Evolutionary conservation across 2,329 filamentous ascomycete species (phyloP), one percentile per base, ranked within the genome.

Genomic region (Rhexocercosporidium sp.): DNA sequence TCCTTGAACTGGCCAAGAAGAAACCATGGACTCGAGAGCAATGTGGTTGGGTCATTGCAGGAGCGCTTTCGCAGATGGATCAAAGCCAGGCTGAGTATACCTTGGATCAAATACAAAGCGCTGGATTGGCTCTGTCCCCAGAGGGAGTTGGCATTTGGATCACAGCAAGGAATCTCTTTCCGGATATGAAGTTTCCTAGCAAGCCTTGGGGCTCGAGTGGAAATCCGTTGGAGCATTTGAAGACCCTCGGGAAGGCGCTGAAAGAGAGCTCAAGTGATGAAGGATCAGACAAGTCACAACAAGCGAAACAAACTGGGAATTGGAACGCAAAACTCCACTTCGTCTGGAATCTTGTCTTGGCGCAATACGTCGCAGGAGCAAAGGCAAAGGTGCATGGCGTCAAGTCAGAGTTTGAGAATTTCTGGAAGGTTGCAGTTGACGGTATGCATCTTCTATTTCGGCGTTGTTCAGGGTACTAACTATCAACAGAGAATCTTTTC

Each of bases 141-240:
- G 95, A 98, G 77, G 95, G 94, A 7, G 88, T 97, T 25, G 93
- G 93, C 0, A 88, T 97, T 65, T 98, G 94, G 94, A 83, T 98
- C 37, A 86, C 88, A 5, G 86, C 91, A 1, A 84, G 87, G 69
- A 85, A 86, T 61, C 82, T 81, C 22, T 93, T 92, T 73, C 86
- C 90, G 0, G 81, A 85, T 8, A 82, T 91, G 64, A 86, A 87
- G 59, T 81, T 92, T 49, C 90, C 91, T 0, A 82, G 85, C 29
- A 89, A 91, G 70, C 84, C 92, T 1, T 97, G 94, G 94, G 77
- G 77, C 2, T 83, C 86, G 65, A 82, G 85, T 66, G 85, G 88
- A 59, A 89, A 96, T 74, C 94, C 94, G 1, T 79, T 97, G 56
- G 86, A 90, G 71, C 90, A 94, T 61, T 83, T 92, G 25, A 82